Base-by-base conservation (phyloP, 768 basidiomycete species). In the Trametes cingulata region DNA sequence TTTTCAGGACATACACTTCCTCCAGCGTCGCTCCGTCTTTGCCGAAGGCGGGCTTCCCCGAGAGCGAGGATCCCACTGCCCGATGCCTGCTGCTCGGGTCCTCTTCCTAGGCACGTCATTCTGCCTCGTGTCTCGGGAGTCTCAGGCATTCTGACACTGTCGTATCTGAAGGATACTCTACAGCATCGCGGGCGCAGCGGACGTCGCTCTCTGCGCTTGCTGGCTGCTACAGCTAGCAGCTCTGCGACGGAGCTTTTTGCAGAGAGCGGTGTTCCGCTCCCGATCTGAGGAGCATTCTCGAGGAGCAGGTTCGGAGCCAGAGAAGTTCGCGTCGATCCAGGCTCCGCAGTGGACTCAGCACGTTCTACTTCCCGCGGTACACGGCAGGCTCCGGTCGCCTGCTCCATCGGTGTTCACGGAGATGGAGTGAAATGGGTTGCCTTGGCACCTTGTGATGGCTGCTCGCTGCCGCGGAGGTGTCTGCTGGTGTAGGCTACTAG, bases 361-460 rank as follows among this genome's bases (percentile, higher is more conserved):
- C 52, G 36, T 25, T 46, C 36, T 19, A 10, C 33, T 14, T 37
- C 54, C 45, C 54, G 54, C 54, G 43, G 27, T 27, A 22, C 22
- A 29, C 37, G 36, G 42, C 46, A 47, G 24, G 19, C 24, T 39
- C 55, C 54, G 56, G 8, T 7, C 37, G 10, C 15, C 24, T 29
- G 42, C 33, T 12, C 42, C 29, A 20, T 57, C 47, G 56, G 56
- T 49, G 56, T 41, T 49, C 56, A 57, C 47, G 56, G 56, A 57
- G 47, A 41, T 56, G 56, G 56, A 25, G 22, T 41, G 56, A n/a
- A 25, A 20, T 3, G 39, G 25, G 56, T 57, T 57, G 27, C 56
- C 56, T 57, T 41, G 56, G 39, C 47, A 57, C 36, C 56, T 41
- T 27, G 46, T 48, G 35, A n/a, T 53, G 14, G 52, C 8, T n/a